Conservation (phyloP, 768 basidiomycete genomes). For the Chalciporus piperatus region DNA sequence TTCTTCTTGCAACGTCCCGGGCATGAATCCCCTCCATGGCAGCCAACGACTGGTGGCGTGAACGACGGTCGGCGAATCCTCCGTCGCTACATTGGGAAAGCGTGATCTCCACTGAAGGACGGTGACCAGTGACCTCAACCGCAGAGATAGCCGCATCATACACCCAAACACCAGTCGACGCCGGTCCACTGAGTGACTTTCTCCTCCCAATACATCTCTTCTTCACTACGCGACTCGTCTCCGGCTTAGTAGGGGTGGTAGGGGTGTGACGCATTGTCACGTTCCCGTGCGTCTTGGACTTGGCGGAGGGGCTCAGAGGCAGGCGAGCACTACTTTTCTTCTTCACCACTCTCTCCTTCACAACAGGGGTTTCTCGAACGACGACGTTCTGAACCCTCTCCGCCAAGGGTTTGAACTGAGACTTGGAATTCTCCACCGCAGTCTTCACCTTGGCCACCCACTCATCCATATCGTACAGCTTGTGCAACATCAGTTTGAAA, state of each 20-base stretch:
- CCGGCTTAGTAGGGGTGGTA: slow-evolving; percentile 3
- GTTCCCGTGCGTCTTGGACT: slow-evolving; percentile 7
- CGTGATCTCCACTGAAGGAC: slow-evolving; percentile 21
- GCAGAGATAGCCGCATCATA: slow-evolving; percentile 51
- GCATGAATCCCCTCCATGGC: slow-evolving; percentile 14
- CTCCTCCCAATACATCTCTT: slow-evolving; percentile 54
- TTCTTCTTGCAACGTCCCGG: slow-evolving; percentile 9
- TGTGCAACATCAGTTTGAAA: slow-evolving; percentile 66
- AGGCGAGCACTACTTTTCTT: slow-evolving; percentile 27
- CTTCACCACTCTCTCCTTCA: slow-evolving; percentile 14
- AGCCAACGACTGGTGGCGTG: slow-evolving; percentile 26
- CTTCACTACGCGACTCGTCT: slow-evolving; percentile 41
- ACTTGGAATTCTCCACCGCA: slow-evolving; percentile 50
- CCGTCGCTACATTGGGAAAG: slow-evolving; percentile 8
- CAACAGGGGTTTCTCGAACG: slow-evolving; percentile 7
- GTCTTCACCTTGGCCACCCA: slow-evolving; percentile 56
- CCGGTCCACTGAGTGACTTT: slow-evolving; percentile 40
- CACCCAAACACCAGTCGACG: slow-evolving; percentile 40
- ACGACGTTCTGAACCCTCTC: slow-evolving; percentile 29
- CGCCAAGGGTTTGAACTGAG: slow-evolving; percentile 54
- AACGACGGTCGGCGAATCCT: slow-evolving; percentile 5
- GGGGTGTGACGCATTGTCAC: not conserved
- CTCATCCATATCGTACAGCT: slow-evolving; percentile 58
- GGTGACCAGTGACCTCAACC: slow-evolving; percentile 29
- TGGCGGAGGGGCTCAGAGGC: slow-evolving; percentile 18